Conservation (phyloP, 495 filamentous ascomycete species). For the Baudoinia panamericana region DNA sequence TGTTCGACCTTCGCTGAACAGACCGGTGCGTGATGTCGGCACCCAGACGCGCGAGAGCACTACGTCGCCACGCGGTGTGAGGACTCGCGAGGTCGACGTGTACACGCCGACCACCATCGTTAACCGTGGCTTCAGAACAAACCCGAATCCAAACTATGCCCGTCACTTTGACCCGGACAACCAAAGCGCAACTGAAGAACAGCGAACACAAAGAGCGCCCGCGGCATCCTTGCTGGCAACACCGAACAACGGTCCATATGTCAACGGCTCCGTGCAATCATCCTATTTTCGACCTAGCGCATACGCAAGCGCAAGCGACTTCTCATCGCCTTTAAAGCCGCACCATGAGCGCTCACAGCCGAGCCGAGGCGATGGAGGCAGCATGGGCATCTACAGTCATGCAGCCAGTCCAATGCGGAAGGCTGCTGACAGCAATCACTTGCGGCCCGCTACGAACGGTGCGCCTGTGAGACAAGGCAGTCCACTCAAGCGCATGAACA, state of each 20-base stretch:
- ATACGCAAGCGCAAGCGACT: conserved; percentile 29
- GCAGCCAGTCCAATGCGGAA: conserved; percentile 72
- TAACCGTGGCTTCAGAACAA: conserved; percentile 67
- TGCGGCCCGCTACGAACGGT: conserved; percentile 2
- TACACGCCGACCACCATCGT: conserved; percentile 69
- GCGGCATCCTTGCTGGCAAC: conserved; percentile 8
- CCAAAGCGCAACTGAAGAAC: conserved; percentile 21
- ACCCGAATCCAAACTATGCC: conserved; percentile 79
- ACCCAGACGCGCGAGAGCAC: conserved; percentile 42
- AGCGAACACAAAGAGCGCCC: neutral
- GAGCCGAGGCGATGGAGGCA: conserved; percentile 54
- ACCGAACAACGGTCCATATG: conserved; percentile 10
- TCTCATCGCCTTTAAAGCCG: conserved; percentile 39
- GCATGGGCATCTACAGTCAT: conserved; percentile 65
- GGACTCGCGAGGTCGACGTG: conserved; percentile 42
- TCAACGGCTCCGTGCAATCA: conserved; percentile 15
- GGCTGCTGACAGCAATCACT: conserved; percentile 22
- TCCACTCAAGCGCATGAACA: conserved; percentile 22
- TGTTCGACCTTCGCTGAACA: conserved; percentile 78
- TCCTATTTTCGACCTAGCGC: conserved; percentile 23
- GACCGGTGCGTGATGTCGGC: conserved; percentile 67
- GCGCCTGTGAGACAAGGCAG: conserved; percentile 4
- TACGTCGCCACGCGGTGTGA: conserved; percentile 21
- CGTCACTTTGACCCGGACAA: conserved; percentile 64
- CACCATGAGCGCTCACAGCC: conserved; percentile 21